Base-by-base conservation (phyloP, 2,329 filamentous ascomycete species). In the Delphinella strobiligena region DNA sequence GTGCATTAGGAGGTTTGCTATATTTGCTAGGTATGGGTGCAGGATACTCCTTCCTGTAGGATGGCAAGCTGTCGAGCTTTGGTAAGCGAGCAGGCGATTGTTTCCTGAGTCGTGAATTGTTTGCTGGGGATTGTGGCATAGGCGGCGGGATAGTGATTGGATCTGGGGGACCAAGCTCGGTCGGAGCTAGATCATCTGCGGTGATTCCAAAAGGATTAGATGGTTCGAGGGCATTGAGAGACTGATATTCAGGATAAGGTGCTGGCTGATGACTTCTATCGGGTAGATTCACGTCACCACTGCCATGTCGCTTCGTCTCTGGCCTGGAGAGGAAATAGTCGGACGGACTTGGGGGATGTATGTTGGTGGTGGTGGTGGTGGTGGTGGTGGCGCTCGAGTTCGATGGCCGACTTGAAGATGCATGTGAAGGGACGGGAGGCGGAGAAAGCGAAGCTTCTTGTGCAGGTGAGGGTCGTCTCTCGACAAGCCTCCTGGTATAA, bases 21-120 rank as follows among this genome's bases (percentile, higher is more conserved):
- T 52, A 44, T 37, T 53, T 54, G 18, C 45, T 53, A 7, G 58
- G 55, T 11, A 54, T 52, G 11, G 56, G 51, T 27, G 59, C 52
- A 3, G 67, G 66, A 46, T 69, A 71, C 45, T 72, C 68, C 44
- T 66, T 69, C 45, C 69, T 61, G 47, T 72, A 72, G 0, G 62
- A 56, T 15, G 63, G 57, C 34, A 59, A 27, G 3, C 30, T 37
- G 18, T 43, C 40, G 5, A 34, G 14, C n/a, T 40, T 45, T 4
- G 18, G 22, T 16, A 38, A 19, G n/a, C 31, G 38, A 7, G 34
- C 30, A 15, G 44, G 45, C 2, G 45, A 45, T 32, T 49, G 41
- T 22, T 19, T 43, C 14, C 41, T 31, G 2, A 37, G 22, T 22
- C 33, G 30, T 11, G 41, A 27, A n/a, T 31, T 39, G 32, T 39